A percentile compares a stretch with the other conserved stretches of the same genome.
These are phyloP conservation scores for Butyriboletus appendiculatus DNA, from an alignment of 1,284 basidiomycete genomes.

Conservation along the genomic window DNA sequence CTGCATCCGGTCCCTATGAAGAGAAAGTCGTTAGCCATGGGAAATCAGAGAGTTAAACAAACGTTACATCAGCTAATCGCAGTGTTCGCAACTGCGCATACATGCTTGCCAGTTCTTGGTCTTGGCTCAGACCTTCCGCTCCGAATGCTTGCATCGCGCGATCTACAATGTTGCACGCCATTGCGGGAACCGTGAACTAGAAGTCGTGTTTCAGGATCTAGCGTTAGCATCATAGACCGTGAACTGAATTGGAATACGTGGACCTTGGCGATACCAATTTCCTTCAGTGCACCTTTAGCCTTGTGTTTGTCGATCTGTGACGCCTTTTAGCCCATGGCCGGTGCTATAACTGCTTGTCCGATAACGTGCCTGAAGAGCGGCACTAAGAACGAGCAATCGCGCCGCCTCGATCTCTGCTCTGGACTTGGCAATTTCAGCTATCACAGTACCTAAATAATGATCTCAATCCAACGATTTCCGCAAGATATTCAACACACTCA, in stretches of 20 bases:
- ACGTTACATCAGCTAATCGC: conserved; percentile 84
- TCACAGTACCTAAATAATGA: conserved; percentile 66
- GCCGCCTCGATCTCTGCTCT: conserved; percentile 92
- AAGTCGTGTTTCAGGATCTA: conserved; percentile 9
- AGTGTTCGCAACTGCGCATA: conserved; percentile 87
- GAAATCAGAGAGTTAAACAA: conserved; percentile 10
- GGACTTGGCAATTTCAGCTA: conserved; percentile 89
- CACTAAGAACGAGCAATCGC: conserved; percentile 86
- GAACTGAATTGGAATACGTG: neutral
- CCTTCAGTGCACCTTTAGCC: conserved; percentile 94
- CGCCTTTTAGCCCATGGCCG: conserved; percentile 6
- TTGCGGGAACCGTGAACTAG: conserved; percentile 88
- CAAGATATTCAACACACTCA: conserved; percentile 30
- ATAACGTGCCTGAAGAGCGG: conserved; percentile 75
- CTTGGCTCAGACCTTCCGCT: conserved; percentile 93
- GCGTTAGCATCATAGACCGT: neutral
- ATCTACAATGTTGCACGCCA: conserved; percentile 89
- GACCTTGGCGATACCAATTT: conserved; percentile 97
- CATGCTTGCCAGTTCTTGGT: conserved; percentile 77
- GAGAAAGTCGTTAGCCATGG: conserved; percentile 4
- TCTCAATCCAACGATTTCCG: conserved; percentile 3
- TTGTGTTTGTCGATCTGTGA: conserved; percentile 82
- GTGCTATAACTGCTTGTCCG: neutral
- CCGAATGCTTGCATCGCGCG: conserved; percentile 94
- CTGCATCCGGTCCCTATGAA: conserved; percentile 81